Evolutionary conservation across 768 basidiomycete species (phyloP).

Genomic region (Amanita molliuscula): DNA sequence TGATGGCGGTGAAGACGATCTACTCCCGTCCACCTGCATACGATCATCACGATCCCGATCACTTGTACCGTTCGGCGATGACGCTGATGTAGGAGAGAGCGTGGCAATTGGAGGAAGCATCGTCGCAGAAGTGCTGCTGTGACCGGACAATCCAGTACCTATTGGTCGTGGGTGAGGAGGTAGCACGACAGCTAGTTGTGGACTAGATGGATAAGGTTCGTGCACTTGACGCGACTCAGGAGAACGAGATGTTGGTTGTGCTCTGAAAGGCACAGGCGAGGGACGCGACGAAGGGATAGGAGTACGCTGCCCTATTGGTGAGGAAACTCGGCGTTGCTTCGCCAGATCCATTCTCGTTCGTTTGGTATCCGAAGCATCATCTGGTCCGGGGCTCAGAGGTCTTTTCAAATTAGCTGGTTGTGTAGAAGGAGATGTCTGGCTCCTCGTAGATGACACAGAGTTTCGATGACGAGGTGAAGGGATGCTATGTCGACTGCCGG

Average conservation of each 20-base stretch:
- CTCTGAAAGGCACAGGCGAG: constrained; percentile 66
- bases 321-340: constrained; percentile 44
- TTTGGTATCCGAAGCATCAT: constrained; percentile 46
- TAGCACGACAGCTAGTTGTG: constrained; percentile 48
- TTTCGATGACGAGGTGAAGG: constrained; percentile 50
- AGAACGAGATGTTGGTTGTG: constrained; percentile 58
- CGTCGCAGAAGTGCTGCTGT: constrained; percentile 22
- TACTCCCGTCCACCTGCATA: constrained; percentile 43
- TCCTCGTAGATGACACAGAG: constrained; percentile 56
- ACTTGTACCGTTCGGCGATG: constrained; percentile 33
- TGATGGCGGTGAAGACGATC: constrained; percentile 40
- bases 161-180: constrained; percentile 72
- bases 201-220: constrained; percentile 40
- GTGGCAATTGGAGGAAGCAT: constrained; percentile 67
- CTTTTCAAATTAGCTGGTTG: constrained; percentile 46
- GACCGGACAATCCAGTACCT: constrained; percentile 39
- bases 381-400: constrained; percentile 55
- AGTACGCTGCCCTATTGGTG: constrained; percentile 36
- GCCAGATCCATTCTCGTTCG: constrained; percentile 49
- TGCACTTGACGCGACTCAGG: constrained; percentile 48
- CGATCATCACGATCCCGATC: constrained; percentile 38
- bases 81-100: constrained; percentile 49
- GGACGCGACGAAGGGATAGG: constrained; percentile 53
- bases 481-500: constrained; percentile 43
- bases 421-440: constrained; percentile 52